A percentile compares a stretch with the other conserved stretches of the same genome.
Conservation (phyloP, 169 alveolate species). For the Eimeria brunetti region DNA sequence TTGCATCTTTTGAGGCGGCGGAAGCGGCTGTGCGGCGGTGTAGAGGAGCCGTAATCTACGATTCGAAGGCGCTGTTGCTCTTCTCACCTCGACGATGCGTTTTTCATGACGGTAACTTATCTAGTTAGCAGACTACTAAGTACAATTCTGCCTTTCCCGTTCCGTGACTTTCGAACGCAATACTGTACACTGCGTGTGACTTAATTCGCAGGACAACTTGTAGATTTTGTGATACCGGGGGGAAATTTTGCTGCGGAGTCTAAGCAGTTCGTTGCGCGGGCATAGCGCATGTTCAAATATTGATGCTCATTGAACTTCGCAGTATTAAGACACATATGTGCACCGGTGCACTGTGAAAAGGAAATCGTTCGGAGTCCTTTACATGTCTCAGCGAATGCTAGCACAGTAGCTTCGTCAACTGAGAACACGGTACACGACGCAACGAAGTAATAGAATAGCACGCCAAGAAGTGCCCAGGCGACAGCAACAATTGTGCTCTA, state of each 20-base stretch:
- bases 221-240: constrained; percentile 63
- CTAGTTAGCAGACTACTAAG: not conserved
- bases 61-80: constrained; percentile 67
- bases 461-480: constrained; percentile 17
- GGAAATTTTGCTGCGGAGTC: constrained; percentile 49
- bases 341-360: constrained; percentile 61
- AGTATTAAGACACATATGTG: constrained; percentile 17
- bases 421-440: not conserved
- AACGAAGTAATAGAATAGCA: not conserved
- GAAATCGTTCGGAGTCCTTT: constrained; percentile 39
- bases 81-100: constrained; percentile 80
- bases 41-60: constrained; percentile 71
- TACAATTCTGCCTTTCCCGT: not conserved
- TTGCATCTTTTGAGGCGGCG: constrained; percentile 78
- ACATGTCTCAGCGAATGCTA: constrained; percentile 19
- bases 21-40: constrained; percentile 79
- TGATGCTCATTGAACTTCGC: not conserved
- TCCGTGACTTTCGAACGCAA: not conserved
- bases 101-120: constrained; percentile 63
- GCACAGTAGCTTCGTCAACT: constrained; percentile 21
- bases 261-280: not conserved
- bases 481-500: constrained; percentile 9
- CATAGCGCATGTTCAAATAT: not conserved
- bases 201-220: constrained; percentile 45
- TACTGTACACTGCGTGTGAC: not conserved